These are phyloP conservation scores for Hypoxylon sp. DNA, from an alignment of 2,329 filamentous ascomycete genomes.

Conservation along the genomic window DNA sequence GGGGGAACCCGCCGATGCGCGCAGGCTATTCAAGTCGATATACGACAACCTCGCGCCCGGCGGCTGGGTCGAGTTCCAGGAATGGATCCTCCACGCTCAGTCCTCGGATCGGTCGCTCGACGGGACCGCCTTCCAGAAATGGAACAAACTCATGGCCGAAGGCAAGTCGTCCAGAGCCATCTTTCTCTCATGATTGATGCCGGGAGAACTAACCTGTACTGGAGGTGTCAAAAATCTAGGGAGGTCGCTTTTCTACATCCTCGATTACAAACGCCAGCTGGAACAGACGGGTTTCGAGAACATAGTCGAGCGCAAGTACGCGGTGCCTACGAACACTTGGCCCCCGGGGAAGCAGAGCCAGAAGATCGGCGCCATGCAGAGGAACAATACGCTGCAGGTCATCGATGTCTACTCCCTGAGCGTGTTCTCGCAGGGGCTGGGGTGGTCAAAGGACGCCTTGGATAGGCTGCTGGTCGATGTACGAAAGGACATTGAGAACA, in stretches of 20 bases:
- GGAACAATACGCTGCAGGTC: slow-evolving; percentile 47
- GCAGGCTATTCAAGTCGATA: slow-evolving; percentile 47
- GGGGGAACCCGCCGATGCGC: slow-evolving; percentile 47
- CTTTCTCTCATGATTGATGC: not conserved
- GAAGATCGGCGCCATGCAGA: slow-evolving; percentile 50
- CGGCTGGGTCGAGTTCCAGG: slow-evolving; percentile 55
- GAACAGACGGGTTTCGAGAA: slow-evolving; percentile 47
- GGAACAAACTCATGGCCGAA: slow-evolving; percentile 49
- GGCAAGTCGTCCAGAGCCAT: slow-evolving; percentile 24
- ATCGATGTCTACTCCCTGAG: slow-evolving; percentile 45
- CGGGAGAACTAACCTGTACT: slow-evolving; percentile 22
- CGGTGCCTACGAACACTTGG: slow-evolving; percentile 49
- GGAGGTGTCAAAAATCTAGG: slow-evolving; percentile 49
- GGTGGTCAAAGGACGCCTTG: slow-evolving; percentile 46
- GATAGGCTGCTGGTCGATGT: slow-evolving; percentile 43
- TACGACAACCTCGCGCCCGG: slow-evolving; percentile 52
- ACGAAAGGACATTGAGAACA: slow-evolving; percentile 47
- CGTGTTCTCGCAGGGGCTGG: slow-evolving; percentile 42
- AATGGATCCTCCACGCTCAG: slow-evolving; percentile 51
- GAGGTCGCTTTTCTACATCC: slow-evolving; percentile 50
- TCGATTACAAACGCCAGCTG: slow-evolving; percentile 45
- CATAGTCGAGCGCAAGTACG: slow-evolving; percentile 48
- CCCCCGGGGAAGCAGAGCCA: slow-evolving; percentile 50
- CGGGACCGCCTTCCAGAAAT: slow-evolving; percentile 50
- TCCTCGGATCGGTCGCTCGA: slow-evolving; percentile 52